These are phyloP conservation scores for Xanthoceras sorbifolium DNA, from an alignment of 345 rosid genomes.

Conservation along the genomic window DNA sequence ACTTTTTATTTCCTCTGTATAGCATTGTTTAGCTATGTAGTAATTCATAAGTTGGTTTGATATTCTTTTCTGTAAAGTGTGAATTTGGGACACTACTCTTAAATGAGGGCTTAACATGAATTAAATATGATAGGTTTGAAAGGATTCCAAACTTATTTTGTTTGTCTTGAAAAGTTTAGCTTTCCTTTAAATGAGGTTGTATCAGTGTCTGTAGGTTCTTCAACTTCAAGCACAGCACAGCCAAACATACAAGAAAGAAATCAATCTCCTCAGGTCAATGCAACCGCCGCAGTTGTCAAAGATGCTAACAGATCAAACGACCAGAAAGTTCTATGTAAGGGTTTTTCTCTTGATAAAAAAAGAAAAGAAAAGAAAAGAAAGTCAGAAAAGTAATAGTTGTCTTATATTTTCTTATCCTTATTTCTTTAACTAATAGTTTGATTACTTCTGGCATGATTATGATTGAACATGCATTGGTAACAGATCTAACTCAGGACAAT, in stretches of 20 bases:
- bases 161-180: constrained; percentile 5
- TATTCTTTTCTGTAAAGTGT: background rate
- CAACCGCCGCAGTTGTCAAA: background rate
- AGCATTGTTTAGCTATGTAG: too few species aligned
- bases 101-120: background rate
- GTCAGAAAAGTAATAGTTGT: background rate
- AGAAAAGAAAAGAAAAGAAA: background rate
- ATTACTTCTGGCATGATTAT: background rate
- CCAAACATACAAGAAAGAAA: background rate
- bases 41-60: background rate
- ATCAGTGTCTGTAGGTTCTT: constrained; percentile 21
- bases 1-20: too few species aligned
- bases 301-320: constrained; percentile 5
- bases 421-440: background rate
- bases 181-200: background rate
- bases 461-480: background rate
- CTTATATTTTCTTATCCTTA: background rate
- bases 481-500: constrained; percentile 8
- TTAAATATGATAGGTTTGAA: constrained; percentile 6
- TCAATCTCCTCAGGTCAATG: constrained; percentile 12
- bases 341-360: too few species aligned
- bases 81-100: background rate
- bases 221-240: constrained; percentile 4
- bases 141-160: background rate
- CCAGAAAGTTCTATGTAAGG: too few species aligned